Conservation (phyloP, 306 rosid species). For the Senna tora region DNA sequence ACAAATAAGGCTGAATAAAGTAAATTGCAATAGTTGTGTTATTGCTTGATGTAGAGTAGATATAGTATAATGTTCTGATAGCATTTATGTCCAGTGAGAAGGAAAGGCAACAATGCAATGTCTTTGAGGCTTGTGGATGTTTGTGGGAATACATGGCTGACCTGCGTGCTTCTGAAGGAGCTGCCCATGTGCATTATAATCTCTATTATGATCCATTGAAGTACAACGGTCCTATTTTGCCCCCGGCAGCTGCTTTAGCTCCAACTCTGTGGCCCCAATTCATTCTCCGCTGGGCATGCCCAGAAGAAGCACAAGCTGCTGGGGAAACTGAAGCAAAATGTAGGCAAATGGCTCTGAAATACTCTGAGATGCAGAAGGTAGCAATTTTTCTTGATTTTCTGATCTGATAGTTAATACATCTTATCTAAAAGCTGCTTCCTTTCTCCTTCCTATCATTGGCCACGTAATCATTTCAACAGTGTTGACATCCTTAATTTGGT, state of each 20-base stretch:
- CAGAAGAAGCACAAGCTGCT: conserved; percentile 77
- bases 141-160: conserved; percentile 86
- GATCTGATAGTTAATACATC: conserved; percentile 3
- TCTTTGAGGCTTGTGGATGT: conserved; percentile 89
- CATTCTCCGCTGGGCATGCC: conserved; percentile 95
- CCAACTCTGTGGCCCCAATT: conserved; percentile 96
- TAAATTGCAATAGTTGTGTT: conserved; percentile 10
- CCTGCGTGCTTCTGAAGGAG: conserved; percentile 66
- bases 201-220: conserved; percentile 74
- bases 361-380: conserved; percentile 81
- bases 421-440: conserved; percentile 8
- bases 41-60: conserved; percentile 11
- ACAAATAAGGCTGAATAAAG: conserved; percentile 4
- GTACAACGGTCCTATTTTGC: conserved; percentile 62
- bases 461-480: conserved; percentile 1
- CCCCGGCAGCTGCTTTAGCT: conserved; percentile 97
- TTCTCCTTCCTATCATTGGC: neutral
- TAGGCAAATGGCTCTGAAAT: conserved; percentile 61
- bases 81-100: conserved; percentile 63
- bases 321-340: conserved; percentile 79
- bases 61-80: conserved; percentile 38
- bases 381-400: conserved; percentile 31
- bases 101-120: conserved; percentile 76
- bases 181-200: conserved; percentile 79
- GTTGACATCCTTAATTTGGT: neutral